phyloP scores from a whole-genome alignment of 768 basidiomycete species.

The Austroboletus eburneus region DNA sequence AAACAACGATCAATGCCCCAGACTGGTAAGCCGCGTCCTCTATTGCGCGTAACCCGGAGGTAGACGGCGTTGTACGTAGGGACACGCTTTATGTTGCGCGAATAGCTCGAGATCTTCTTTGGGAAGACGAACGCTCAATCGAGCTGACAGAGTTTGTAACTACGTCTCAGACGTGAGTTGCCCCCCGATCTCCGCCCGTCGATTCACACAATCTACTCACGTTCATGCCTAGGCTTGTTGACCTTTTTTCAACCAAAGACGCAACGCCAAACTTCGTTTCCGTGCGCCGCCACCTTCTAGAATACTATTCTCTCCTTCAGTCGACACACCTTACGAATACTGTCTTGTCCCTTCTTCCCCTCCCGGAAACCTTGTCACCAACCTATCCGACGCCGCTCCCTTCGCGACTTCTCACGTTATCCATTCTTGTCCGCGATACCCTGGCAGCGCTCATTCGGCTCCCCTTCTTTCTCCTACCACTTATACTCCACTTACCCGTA shows the following conservation, averaged over 20 bases:
- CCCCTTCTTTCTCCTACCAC: constrained; percentile 86
- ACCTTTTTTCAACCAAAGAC: constrained; percentile 74
- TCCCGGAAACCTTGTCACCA: constrained; percentile 83
- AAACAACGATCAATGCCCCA: constrained; percentile 84
- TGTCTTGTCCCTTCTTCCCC: constrained; percentile 76
- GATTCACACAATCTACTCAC: constrained; percentile 20
- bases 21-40: constrained; percentile 69
- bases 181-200: constrained; percentile 19
- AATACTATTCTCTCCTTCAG: constrained; percentile 85
- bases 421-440: constrained; percentile 74
- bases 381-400: constrained; percentile 66
- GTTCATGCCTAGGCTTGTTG: constrained; percentile 62
- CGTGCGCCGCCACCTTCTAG: constrained; percentile 68
- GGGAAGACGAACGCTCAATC: constrained; percentile 76
- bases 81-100: constrained; percentile 85
- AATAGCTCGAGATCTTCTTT: constrained; percentile 92
- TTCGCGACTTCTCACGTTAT: constrained; percentile 75
- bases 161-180: constrained; percentile 85
- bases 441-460: constrained; percentile 65
- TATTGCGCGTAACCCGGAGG: constrained; percentile 10
- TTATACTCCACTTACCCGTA: constrained; percentile 78
- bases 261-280: constrained; percentile 54
- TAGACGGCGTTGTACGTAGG: constrained; percentile 44
- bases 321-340: constrained; percentile 82
- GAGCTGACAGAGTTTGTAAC: constrained; percentile 76